phyloP scores from a whole-genome alignment of 2,329 filamentous ascomycete species.

The Ophiostoma montium region DNA sequence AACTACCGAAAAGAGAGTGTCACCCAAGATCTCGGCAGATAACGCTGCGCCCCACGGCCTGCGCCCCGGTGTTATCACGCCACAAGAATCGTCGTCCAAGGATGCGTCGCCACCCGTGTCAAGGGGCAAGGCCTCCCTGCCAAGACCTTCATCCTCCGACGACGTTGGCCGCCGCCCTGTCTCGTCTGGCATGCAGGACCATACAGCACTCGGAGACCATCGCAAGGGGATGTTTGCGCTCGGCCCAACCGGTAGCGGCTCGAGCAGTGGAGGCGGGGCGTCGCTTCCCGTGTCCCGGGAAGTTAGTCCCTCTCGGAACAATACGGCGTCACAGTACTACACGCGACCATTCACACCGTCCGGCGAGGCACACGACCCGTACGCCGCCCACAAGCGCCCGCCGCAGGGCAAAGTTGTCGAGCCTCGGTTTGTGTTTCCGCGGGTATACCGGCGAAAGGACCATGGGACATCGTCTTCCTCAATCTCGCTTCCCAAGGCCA shows the following conservation, averaged over 20 bases:
- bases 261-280: conserved; percentile 25
- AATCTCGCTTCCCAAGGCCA: conserved; percentile 31
- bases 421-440: conserved; percentile 69
- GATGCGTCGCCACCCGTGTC: conserved; percentile 31
- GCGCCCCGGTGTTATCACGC: conserved; percentile 39
- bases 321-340: conserved; percentile 46
- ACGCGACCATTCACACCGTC: conserved; percentile 65
- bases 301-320: conserved; percentile 48
- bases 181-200: conserved; percentile 20
- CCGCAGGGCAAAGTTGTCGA: conserved; percentile 60
- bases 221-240: conserved; percentile 40
- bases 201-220: conserved; percentile 22
- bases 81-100: conserved; percentile 52
- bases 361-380: conserved; percentile 72
- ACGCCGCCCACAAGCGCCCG: conserved; percentile 66
- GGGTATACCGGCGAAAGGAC: conserved; percentile 60
- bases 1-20: conserved; percentile 17
- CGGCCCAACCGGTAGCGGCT: conserved; percentile 20
- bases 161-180: conserved; percentile 28
- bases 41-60: conserved; percentile 12
- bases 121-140: conserved; percentile 15
- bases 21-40: background rate
- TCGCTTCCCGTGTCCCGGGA: conserved; percentile 47
- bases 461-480: conserved; percentile 40
- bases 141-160: conserved; percentile 22